phyloP scores from a whole-genome alignment of 352 stramenopile species.

The Phytopythium delawarense region DNA sequence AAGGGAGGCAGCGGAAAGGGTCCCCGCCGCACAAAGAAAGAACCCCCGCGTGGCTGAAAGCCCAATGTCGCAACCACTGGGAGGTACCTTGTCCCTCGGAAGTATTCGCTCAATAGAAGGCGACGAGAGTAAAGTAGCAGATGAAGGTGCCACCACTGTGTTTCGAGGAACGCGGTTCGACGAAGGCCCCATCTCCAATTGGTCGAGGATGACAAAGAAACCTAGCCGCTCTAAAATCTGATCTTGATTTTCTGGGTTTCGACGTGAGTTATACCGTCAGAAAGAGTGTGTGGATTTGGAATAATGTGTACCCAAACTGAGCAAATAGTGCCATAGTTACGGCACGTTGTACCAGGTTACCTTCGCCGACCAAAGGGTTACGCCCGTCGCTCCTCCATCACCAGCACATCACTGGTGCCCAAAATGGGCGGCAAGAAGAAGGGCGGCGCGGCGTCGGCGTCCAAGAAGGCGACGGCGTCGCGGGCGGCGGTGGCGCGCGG shows the following conservation, averaged over 20 bases:
- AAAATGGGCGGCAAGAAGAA: conserved; percentile 3
- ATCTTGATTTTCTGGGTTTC: no score
- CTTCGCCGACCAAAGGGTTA: no score
- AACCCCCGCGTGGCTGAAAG: not conserved
- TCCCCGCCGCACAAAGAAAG: not conserved
- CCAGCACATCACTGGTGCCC: no score
- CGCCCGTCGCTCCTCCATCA: no score
- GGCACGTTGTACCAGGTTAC: no score
- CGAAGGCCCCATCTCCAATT: not conserved
- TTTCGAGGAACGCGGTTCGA: not conserved
- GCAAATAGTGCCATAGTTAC: no score
- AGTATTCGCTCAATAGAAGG: not conserved
- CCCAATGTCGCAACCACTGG: not conserved
- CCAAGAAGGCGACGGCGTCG: conserved; percentile 5
- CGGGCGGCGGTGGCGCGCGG: not conserved
- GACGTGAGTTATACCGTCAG: not conserved
- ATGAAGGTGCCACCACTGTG: not conserved
- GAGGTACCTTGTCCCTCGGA: not conserved
- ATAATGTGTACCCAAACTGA: no score
- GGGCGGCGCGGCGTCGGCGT: not conserved
- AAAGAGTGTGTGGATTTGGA: no score
- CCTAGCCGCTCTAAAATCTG: not conserved
- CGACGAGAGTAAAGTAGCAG: not conserved
- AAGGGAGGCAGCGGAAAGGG: not conserved
- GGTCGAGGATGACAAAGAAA: no score